These are phyloP conservation scores for Coriolopsis trogii DNA, from an alignment of 1,284 basidiomycete species.

Conservation along the genomic window DNA sequence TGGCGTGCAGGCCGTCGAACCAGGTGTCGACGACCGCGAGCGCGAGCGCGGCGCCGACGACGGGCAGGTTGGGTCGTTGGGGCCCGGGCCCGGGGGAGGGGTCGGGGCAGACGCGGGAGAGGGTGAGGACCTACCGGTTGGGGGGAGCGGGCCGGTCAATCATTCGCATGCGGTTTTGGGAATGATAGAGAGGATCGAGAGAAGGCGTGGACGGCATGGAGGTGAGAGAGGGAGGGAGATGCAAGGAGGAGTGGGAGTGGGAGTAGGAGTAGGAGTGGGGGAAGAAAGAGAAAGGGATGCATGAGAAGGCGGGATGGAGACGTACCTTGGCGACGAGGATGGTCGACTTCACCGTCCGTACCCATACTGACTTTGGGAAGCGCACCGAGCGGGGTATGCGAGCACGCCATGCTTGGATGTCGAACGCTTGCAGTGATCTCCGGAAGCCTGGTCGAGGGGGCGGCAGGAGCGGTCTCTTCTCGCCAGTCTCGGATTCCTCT, in stretches of 20 bases:
- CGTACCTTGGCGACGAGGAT: conserved; percentile 50
- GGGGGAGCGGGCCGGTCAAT: background rate
- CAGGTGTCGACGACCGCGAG: conserved; percentile 50
- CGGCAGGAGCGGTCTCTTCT: conserved; percentile 3
- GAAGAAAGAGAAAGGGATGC: background rate
- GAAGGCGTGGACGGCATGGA: conserved; percentile 5
- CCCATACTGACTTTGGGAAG: conserved; percentile 22
- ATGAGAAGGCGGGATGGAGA: background rate
- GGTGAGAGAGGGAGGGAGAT: background rate
- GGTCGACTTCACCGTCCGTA: conserved; percentile 33
- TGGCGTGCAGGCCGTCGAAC: conserved; percentile 42
- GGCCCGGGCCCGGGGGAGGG: too few relatives aligned
- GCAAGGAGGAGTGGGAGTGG: background rate
- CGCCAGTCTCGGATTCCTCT: background rate
- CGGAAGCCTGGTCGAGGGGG: background rate
- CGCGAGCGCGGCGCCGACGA: conserved; percentile 32
- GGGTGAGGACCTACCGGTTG: conserved; percentile 35
- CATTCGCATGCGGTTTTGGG: too few relatives aligned
- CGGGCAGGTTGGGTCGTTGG: conserved; percentile 18
- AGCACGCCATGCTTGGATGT: conserved; percentile 7
- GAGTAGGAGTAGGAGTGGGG: background rate
- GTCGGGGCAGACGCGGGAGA: conserved; percentile 38
- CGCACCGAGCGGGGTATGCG: conserved; percentile 12
- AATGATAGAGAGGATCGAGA: too few relatives aligned
- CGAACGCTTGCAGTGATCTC: background rate